Percentiles rank a stretch among this genome's conserved stretches.
These are phyloP conservation scores for Haplographium delicatum DNA, from an alignment of 495 filamentous ascomycete genomes.

Conservation along the genomic window DNA sequence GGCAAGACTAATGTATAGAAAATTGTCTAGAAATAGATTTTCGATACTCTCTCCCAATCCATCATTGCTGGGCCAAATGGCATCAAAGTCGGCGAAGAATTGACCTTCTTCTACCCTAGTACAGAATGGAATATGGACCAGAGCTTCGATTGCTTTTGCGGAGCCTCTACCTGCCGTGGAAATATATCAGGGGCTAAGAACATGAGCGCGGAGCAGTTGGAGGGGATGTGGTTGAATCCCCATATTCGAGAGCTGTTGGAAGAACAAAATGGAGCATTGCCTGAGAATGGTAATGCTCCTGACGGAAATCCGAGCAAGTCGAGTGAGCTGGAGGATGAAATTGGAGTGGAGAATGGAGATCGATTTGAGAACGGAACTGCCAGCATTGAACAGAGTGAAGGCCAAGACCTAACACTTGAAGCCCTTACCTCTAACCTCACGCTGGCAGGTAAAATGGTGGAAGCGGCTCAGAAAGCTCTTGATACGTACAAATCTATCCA, in stretches of 20 bases:
- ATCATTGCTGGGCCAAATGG: constrained; percentile 55
- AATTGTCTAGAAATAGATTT: constrained; percentile 36
- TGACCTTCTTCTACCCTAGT: constrained; percentile 77
- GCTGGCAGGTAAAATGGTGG: constrained; percentile 37
- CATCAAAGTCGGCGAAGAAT: constrained; percentile 53
- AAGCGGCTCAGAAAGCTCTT: constrained; percentile 31
- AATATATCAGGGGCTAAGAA: constrained; percentile 48
- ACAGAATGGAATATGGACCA: constrained; percentile 75
- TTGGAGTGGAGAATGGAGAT: no score
- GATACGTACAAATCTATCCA: constrained; percentile 26
- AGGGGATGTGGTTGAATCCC: constrained; percentile 46
- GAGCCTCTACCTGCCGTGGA: constrained; percentile 43
- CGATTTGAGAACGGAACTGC: no score
- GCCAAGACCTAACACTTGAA: neutral
- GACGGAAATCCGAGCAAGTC: neutral
- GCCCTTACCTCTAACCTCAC: constrained; percentile 16
- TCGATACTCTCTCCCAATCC: constrained; percentile 61
- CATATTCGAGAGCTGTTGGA: constrained; percentile 49
- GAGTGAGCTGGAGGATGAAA: neutral
- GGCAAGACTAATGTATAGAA: neutral
- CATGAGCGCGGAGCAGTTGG: constrained; percentile 41
- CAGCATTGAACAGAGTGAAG: neutral
- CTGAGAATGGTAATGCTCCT: neutral
- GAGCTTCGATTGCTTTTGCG: constrained; percentile 63
- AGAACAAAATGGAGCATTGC: constrained; percentile 21